Conservation (phyloP, 306 rosid genomes). For the Rosa multiflora region DNA sequence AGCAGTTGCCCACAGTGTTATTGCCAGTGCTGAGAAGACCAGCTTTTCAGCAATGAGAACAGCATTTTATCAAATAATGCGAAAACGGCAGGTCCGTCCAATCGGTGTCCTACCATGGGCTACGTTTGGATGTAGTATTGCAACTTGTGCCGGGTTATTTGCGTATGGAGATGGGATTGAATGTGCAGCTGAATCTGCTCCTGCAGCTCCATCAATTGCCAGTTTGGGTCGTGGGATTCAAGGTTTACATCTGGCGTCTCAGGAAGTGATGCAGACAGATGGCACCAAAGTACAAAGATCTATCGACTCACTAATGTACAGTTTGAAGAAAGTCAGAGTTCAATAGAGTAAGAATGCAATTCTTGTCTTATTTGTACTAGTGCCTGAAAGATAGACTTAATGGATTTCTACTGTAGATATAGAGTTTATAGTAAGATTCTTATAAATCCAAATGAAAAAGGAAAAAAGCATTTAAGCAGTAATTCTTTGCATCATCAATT, state of each 20-base stretch:
- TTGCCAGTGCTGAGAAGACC: slow-evolving; percentile 73
- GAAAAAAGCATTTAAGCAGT: neutral
- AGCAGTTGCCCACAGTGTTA: slow-evolving; percentile 57
- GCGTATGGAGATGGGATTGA: slow-evolving; percentile 74
- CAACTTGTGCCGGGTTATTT: slow-evolving; percentile 66
- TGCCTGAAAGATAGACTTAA: neutral
- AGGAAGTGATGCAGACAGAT: slow-evolving; percentile 44
- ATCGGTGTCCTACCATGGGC: slow-evolving; percentile 71
- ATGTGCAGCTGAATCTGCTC: slow-evolving; percentile 56
- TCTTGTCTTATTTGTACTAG: slow-evolving; percentile 4
- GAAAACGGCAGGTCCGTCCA: slow-evolving; percentile 49
- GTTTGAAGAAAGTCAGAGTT: slow-evolving; percentile 51
- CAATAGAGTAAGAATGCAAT: slow-evolving; percentile 32
- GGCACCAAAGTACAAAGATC: slow-evolving; percentile 59
- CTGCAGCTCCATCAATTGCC: slow-evolving; percentile 76
- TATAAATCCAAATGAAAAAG: neutral
- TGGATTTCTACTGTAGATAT: neutral
- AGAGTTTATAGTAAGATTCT: neutral
- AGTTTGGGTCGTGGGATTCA: slow-evolving; percentile 75
- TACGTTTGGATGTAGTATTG: slow-evolving; percentile 66
- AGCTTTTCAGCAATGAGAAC: slow-evolving; percentile 78
- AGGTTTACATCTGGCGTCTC: slow-evolving; percentile 52
- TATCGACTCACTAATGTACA: slow-evolving; percentile 49
- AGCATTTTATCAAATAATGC: slow-evolving; percentile 82
- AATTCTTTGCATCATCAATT: neutral